Evolutionary conservation across 2,329 filamentous ascomycete genomes (phyloP).

Genomic region (Cladosporium sp.): DNA sequence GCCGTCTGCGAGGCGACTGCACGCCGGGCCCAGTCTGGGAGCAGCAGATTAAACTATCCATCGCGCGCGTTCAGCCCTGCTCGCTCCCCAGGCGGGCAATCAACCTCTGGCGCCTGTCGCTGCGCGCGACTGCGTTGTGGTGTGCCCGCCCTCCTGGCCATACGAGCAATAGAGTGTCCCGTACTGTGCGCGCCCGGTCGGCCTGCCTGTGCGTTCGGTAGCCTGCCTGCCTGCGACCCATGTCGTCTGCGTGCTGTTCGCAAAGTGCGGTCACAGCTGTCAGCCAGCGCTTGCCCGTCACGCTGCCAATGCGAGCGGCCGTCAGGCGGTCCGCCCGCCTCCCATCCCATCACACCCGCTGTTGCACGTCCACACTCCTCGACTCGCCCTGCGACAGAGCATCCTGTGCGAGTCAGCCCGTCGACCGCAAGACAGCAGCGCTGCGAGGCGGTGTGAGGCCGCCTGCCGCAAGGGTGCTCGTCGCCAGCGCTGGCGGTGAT

Average conservation of each 20-base stretch:
- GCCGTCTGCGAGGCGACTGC: not conserved
- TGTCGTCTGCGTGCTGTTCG: not conserved
- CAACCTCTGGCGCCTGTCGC: not conserved
- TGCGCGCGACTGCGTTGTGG: not conserved
- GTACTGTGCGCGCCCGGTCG: no score
- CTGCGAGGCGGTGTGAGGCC: slow-evolving; percentile 6
- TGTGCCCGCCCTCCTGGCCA: not conserved
- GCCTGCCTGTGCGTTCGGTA: not conserved
- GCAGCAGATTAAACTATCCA: slow-evolving; percentile 2
- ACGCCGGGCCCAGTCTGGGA: not conserved
- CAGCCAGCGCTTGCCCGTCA: not conserved
- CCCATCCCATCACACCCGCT: slow-evolving; percentile 1
- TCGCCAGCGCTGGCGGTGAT: not conserved
- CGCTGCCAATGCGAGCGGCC: not conserved
- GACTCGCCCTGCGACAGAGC: not conserved
- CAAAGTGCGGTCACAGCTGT: not conserved
- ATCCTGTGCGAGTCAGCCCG: not conserved
- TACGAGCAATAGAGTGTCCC: no score
- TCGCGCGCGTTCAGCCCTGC: slow-evolving; percentile 4
- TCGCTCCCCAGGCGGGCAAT: not conserved
- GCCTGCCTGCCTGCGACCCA: not conserved
- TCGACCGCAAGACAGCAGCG: not conserved
- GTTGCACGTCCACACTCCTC: slow-evolving; percentile 4
- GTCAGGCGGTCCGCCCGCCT: not conserved
- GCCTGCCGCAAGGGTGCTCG: not conserved